Evolutionary conservation across 306 rosid species (phyloP), one percentile per base, ranked within the genome.

Genomic region (Ammopiptanthus mongolicus): DNA sequence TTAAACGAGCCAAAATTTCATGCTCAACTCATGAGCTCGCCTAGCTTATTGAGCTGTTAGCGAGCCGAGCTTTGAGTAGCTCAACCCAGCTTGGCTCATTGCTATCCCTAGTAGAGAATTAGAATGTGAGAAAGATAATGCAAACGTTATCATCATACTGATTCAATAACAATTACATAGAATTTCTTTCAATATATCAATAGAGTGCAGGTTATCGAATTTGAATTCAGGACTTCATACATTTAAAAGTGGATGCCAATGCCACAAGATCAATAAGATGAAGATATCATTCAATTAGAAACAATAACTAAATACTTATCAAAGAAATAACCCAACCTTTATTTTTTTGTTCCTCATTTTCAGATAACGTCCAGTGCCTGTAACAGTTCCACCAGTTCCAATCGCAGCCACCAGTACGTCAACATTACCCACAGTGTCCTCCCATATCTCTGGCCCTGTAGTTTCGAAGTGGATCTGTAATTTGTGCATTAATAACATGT

Each of bases 361-460:
- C 75, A 94, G 90, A 86, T 91, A 94, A 65, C 86, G 86, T 61
- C 98, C 95, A 7, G 95, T 86, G 83, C 98, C 98, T 31, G 96
- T 88, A 79, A 95, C 46, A 42, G 98, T 91, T 47, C 98, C 98
- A 58, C 97, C 98, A 74, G 97, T 91, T 87, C 98, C 98, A 79
- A 95, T 87, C 74, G 91, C 86, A 77, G 97, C 96, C 82, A 95
- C 95, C 68, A 91, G 84, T 53, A 90, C 78, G 79, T 95, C 98
- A 81, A 90, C 83, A 64, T 69, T 88, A 53, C 98, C 97, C 87
- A 94, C 55, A 72, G 98, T 94, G 78, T 94, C 98, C 87, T 91
- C 97, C 98, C 98, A 94, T 86, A 94, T 94, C 83, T 94, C 98
- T 65, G 98, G 98, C 62, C 97, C 98, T 58, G 98, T 94, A 71